A percentile compares a stretch with the other conserved stretches of the same genome.
Evolutionary conservation across 1,139 yeast genomes (phyloP).

Genomic region (Meyerozyma smithsonii): DNA sequence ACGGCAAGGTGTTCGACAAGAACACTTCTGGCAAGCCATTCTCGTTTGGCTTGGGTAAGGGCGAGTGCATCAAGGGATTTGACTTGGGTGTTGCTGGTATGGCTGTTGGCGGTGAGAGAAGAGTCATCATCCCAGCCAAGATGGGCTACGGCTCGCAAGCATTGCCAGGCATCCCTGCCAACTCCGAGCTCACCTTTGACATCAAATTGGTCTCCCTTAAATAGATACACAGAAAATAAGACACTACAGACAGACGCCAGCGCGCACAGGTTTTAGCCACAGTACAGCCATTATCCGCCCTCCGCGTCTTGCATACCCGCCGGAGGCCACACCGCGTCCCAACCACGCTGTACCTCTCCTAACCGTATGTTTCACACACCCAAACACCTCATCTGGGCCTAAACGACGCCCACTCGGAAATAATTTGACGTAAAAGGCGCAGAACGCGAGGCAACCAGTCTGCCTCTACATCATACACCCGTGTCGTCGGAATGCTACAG

Average conservation of each 20-base stretch:
- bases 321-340: neutral
- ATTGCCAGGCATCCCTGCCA: constrained; percentile 95
- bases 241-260: neutral
- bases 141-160: constrained; percentile 95
- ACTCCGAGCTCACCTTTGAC: constrained; percentile 93
- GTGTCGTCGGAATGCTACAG: constrained; percentile 10
- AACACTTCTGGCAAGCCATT: constrained; percentile 98
- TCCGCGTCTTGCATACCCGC: neutral
- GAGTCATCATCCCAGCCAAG: constrained; percentile 92
- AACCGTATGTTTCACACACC: neutral
- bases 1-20: constrained; percentile 95
- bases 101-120: constrained; percentile 99
- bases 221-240: constrained; percentile 28
- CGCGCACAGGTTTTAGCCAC: neutral
- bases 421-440: constrained; percentile 1
- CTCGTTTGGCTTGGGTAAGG: constrained; percentile 84
- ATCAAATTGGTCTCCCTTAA: constrained; percentile 89
- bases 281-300: neutral
- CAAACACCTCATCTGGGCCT: neutral
- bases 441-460: constrained; percentile 1
- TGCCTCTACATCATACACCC: neutral
- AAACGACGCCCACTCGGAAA: constrained; percentile 1
- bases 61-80: constrained; percentile 98
- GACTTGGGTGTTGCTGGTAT: constrained; percentile 98
- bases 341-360: neutral